Evolutionary conservation across 345 rosid genomes (phyloP), one percentile per base, ranked within the genome.

Genomic region (Brassica nigra): DNA sequence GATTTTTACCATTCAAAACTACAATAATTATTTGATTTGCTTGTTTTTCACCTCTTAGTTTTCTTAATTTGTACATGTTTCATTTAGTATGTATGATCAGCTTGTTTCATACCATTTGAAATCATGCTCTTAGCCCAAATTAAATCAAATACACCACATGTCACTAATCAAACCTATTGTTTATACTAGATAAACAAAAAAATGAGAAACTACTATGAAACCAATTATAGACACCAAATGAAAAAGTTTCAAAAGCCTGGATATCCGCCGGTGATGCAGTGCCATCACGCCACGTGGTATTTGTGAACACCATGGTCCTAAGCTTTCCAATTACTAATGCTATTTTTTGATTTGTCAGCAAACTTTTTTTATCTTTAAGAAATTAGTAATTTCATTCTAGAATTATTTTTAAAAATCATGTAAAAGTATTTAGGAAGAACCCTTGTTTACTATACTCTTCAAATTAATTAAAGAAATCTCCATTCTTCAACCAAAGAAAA

Each of bases 241-340:
- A 59, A 59, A 58, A 59, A 27, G 29, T 3, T 27, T 59, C 64
- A 10, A 59, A 65, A 65, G 69, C 69, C 49, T 65, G 5, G 29
- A 65, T 65, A 23, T 34, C 69, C 49, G 69, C 69, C 69, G 69
- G 69, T 34, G 69, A 65, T 4, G 69, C n/a, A 65, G 49, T 65
- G 23, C 29, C 49, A 65, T 36, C 2, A 33, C 3, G 29, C 69
- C 69, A 65, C 69, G 69, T 65, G 69, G 49, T 6, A 65, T 5
- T 34, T 34, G 18, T 8, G 28, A 16, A 65, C 69, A 36, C 49
- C 49, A 36, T 36, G 69, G 69, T 65, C 69, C 69, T 18, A 16
- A 65, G 14, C 68, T 65, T 65, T 34, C 68, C 29, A 64, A 64
- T 44, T 3, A 34, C 47, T 65, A 9, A 16, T 65, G 69, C 49